phyloP scores from a whole-genome alignment of 2,329 filamentous ascomycete species.

The Aspergillus ochraceus region DNA sequence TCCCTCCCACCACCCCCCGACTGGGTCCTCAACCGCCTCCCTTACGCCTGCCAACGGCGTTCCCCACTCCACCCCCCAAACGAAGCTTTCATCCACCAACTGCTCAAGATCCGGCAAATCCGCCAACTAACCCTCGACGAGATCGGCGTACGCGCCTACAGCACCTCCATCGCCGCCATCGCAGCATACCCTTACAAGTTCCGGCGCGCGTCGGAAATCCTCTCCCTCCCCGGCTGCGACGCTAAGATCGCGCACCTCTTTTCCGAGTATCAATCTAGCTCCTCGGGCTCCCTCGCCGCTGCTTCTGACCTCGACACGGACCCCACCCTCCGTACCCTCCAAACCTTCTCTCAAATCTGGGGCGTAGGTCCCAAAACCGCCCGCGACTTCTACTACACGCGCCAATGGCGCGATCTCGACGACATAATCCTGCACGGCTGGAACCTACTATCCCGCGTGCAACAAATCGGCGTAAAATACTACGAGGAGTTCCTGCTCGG shows the following conservation, averaged over 20 bases:
- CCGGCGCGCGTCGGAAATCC: slow-evolving; percentile 44
- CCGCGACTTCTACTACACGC: slow-evolving; percentile 73
- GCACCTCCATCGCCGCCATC: slow-evolving; percentile 78
- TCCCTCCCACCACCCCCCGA: slow-evolving; percentile 67
- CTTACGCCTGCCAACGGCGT: slow-evolving; percentile 78
- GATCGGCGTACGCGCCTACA: slow-evolving; percentile 82
- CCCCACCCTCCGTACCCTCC: slow-evolving; percentile 62
- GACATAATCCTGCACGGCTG: slow-evolving; percentile 84
- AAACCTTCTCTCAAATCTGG: slow-evolving; percentile 81
- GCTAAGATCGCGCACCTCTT: slow-evolving; percentile 76
- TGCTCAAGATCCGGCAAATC: slow-evolving; percentile 72
- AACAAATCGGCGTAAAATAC: slow-evolving; percentile 92
- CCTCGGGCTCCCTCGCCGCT: slow-evolving; percentile 61
- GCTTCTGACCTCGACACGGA: slow-evolving; percentile 65
- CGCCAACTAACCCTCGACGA: slow-evolving; percentile 72
- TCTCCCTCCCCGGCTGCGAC: slow-evolving; percentile 73
- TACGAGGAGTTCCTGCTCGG: slow-evolving; percentile 78
- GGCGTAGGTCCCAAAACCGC: slow-evolving; percentile 85
- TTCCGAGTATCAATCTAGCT: slow-evolving; percentile 66
- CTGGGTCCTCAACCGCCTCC: slow-evolving; percentile 63
- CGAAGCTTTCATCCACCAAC: slow-evolving; percentile 67
- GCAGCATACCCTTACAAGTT: slow-evolving; percentile 73
- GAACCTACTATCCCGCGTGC: slow-evolving; percentile 70
- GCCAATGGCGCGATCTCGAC: slow-evolving; percentile 78
- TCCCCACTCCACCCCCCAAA: slow-evolving; percentile 73